Evolutionary conservation across 306 rosid species (phyloP), one percentile per base, ranked within the genome.

Genomic region (Lathyrus sativus): DNA sequence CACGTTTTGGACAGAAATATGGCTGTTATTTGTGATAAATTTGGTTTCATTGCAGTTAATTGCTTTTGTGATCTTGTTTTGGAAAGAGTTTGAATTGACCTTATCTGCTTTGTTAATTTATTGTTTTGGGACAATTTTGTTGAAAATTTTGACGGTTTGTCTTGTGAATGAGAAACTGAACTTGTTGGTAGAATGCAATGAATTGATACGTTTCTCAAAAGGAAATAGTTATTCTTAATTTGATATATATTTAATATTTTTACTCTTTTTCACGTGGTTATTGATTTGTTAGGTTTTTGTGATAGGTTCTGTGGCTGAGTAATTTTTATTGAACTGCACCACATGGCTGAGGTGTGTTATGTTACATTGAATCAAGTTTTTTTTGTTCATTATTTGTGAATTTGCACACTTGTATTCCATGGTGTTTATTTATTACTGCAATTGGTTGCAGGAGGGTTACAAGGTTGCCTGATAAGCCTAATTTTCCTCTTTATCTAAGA

Each of bases 281-380:
- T 70, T 60, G 12, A 46, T 67, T 60, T 26, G 6, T 56, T 17
- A 75, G 81, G 81, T 50, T 33, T 4, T 67, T 55, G 33, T 13
- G 55, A 12, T 61, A 26, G 46, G 31, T 51, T 71, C 42, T 18
- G 63, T 65, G 4, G 55, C 66, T 22, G 35, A 55, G 18, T 60
- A 13, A 63, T 54, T 67, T 4, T 53, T 37, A 37, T 41, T 24
- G 17, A 15, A 70, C 39, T 59, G 49, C 43, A 4, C 45, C 37
- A 71, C 55, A 90, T 90, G 96, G 96, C 88, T 31, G 96, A 90
- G 93, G 96, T 87, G 74, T 72, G 84, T 41, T 11, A 5, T 33
- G 39, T 7, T 35, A 35, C 9, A 35, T 6, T 35, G 39, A 35
- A 35, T 7, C 2, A 35, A 24, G 0, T 45, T 15, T 44, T 4